phyloP scores from a whole-genome alignment of 257 asterid species.

The Petunia axillaris region DNA sequence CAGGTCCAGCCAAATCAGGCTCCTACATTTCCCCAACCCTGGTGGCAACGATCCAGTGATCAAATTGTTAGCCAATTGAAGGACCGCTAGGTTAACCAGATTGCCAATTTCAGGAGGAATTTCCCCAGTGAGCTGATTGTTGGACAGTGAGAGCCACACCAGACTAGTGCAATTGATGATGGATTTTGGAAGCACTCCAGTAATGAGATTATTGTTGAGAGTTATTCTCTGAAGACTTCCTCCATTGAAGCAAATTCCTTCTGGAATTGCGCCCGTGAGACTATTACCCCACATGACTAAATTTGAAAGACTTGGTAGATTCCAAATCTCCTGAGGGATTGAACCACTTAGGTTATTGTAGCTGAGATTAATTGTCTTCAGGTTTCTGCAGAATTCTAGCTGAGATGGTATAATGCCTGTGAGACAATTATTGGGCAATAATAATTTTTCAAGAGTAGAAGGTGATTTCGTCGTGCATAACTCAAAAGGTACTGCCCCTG shows the following conservation, averaged over 20 bases:
- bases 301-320: conserved; percentile 60
- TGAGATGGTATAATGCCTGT: conserved; percentile 60
- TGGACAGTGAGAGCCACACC: conserved; percentile 76
- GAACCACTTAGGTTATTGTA: conserved; percentile 61
- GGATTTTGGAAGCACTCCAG: conserved; percentile 67
- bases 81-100: conserved; percentile 69
- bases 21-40: conserved; percentile 61
- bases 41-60: conserved; percentile 59
- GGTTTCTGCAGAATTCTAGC: conserved; percentile 58
- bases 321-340: conserved; percentile 75
- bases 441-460: conserved; percentile 58
- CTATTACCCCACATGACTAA: conserved; percentile 81
- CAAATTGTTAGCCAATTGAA: conserved; percentile 76
- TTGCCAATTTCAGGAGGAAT: conserved; percentile 67
- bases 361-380: conserved; percentile 71
- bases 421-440: conserved; percentile 66
- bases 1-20: conserved; percentile 84
- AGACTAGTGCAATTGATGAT: conserved; percentile 77
- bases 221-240: conserved; percentile 80
- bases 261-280: conserved; percentile 71
- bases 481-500: conserved; percentile 66
- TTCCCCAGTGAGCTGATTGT: conserved; percentile 64
- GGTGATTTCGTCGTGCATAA: conserved; percentile 47
- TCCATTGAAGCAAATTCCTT: conserved; percentile 70
- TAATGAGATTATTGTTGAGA: conserved; percentile 71